phyloP scores from a whole-genome alignment of 352 stramenopile genomes.

The Paralagenidium karlingii region DNA sequence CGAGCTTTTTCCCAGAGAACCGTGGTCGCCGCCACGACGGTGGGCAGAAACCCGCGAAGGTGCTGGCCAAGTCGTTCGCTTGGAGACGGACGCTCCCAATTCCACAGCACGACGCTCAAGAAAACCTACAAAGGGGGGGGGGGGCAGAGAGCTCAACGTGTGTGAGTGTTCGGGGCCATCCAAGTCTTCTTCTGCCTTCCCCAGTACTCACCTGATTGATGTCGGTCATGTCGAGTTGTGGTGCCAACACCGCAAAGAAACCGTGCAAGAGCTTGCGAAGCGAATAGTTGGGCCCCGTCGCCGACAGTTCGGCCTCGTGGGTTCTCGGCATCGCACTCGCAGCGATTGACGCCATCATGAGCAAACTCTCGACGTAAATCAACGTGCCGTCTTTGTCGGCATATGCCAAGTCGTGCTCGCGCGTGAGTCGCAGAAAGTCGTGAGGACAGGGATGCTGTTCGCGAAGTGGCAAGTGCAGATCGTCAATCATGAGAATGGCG shows the following conservation, averaged over 20 bases:
- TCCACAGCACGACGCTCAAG: constrained; percentile 2
- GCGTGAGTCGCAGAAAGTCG: constrained; percentile 17
- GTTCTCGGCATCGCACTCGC: neutral
- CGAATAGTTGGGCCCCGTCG: constrained; percentile 1
- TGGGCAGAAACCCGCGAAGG: constrained; percentile 11
- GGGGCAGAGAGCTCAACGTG: too few relatives aligned
- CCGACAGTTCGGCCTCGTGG: too few relatives aligned
- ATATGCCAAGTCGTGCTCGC: constrained; percentile 17
- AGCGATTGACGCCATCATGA: constrained; percentile 17
- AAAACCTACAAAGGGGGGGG: too few relatives aligned
- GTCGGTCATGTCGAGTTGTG: constrained; percentile 10
- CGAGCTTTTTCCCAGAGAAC: constrained; percentile 41
- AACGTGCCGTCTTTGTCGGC: constrained; percentile 5
- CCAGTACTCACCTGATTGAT: constrained; percentile 19
- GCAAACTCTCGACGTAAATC: constrained; percentile 17
- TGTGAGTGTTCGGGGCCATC: too few relatives aligned
- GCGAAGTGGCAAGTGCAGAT: constrained; percentile 23
- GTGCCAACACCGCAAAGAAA: constrained; percentile 20
- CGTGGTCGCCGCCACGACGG: constrained; percentile 20
- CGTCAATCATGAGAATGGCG: constrained; percentile 34
- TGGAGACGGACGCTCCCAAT: constrained; percentile 4
- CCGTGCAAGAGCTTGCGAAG: constrained; percentile 7
- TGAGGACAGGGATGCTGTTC: constrained; percentile 7
- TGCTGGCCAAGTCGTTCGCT: constrained; percentile 4
- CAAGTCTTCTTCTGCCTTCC: too few relatives aligned